These are phyloP conservation scores for Chaetomium tenue DNA, from an alignment of 495 filamentous ascomycete genomes.

Conservation along the genomic window DNA sequence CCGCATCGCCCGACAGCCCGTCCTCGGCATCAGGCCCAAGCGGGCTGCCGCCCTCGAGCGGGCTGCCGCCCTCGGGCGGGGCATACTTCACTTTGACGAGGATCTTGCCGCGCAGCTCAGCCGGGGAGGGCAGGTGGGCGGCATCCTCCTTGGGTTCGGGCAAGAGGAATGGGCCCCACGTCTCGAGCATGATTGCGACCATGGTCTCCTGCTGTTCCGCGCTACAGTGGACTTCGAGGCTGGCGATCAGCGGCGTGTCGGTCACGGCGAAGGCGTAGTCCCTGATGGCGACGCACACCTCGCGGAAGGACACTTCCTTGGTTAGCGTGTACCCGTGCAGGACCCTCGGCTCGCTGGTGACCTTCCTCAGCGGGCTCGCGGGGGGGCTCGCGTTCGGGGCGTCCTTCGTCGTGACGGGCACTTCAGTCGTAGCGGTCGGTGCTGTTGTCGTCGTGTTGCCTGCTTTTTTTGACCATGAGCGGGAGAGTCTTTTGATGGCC, in stretches of 20 bases:
- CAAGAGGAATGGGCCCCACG: slow-evolving; percentile 69
- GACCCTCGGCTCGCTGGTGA: slow-evolving; percentile 65
- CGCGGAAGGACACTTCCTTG: slow-evolving; percentile 77
- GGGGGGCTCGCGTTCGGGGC: slow-evolving; percentile 28
- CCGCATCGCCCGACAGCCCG: slow-evolving; percentile 1
- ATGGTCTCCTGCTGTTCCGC: slow-evolving; percentile 79
- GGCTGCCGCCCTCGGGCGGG: slow-evolving; percentile 41
- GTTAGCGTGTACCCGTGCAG: slow-evolving; percentile 90
- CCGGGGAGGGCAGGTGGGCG: slow-evolving; percentile 60
- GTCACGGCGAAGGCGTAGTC: slow-evolving; percentile 70
- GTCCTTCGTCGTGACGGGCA: slow-evolving; percentile 27
- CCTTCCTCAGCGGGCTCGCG: slow-evolving; percentile 17
- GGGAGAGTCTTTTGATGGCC: not conserved
- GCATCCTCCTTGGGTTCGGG: slow-evolving; percentile 53
- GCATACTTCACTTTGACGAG: slow-evolving; percentile 86
- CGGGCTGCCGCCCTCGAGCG: slow-evolving; percentile 27
- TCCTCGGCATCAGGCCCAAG: not conserved
- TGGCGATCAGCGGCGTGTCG: slow-evolving; percentile 82
- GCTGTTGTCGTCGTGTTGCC: slow-evolving; percentile 30
- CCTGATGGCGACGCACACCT: slow-evolving; percentile 75
- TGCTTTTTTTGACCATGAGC: slow-evolving; percentile 12
- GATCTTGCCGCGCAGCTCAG: slow-evolving; percentile 69
- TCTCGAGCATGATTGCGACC: slow-evolving; percentile 82
- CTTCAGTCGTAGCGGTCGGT: slow-evolving; percentile 34
- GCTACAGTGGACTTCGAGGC: slow-evolving; percentile 82